These are phyloP conservation scores for Desmodesmus armatus DNA, from an alignment of 139 green algal genomes.

Conservation along the genomic window DNA sequence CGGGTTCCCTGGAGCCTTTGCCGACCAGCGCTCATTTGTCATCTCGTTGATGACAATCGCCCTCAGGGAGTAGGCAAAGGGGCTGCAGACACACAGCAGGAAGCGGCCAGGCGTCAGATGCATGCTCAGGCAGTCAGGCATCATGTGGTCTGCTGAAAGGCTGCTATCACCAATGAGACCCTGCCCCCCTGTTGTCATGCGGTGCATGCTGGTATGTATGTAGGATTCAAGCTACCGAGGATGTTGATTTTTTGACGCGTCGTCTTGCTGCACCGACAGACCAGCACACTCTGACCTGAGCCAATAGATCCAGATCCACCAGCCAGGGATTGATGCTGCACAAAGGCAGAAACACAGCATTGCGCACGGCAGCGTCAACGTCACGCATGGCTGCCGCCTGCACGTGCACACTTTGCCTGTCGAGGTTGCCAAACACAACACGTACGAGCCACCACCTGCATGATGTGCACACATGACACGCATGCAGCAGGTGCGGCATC, in stretches of 20 bases:
- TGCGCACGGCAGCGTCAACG: not conserved
- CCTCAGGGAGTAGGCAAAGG: slow-evolving; percentile 69
- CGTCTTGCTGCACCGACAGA: no score
- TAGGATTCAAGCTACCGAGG: no score
- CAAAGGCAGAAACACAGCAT: not conserved
- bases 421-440: no score
- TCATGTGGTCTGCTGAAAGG: no score
- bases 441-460: no score
- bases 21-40: slow-evolving; percentile 28
- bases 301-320: slow-evolving; percentile 75
- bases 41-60: slow-evolving; percentile 76
- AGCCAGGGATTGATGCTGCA: slow-evolving; percentile 35
- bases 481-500: slow-evolving; percentile 1
- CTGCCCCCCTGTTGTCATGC: no score
- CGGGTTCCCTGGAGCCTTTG: not conserved
- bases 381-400: no score
- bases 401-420: no score
- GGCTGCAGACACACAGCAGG: slow-evolving; percentile 30
- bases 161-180: no score
- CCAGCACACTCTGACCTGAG: slow-evolving; percentile 53
- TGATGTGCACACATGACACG: not conserved
- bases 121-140: not conserved
- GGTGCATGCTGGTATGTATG: no score
- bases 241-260: no score
- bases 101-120: no score